Conservation (phyloP, 495 filamentous ascomycete species). For the Penicillium manginii region DNA sequence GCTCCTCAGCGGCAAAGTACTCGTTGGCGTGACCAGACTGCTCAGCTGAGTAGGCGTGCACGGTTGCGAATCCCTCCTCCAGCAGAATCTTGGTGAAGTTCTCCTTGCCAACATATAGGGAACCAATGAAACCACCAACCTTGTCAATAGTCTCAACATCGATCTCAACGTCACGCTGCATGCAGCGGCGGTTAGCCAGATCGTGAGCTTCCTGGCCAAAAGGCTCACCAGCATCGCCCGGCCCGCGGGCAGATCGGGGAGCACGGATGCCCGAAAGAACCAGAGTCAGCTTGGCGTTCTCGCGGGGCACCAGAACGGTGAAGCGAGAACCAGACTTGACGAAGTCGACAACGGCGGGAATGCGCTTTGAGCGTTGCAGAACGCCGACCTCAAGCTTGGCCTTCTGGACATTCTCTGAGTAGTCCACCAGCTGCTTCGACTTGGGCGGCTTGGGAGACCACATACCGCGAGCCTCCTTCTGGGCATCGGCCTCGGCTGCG, state of each 20-base stretch:
- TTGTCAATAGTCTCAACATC: constrained; percentile 95
- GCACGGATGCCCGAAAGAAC: constrained; percentile 93
- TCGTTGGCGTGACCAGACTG: constrained; percentile 88
- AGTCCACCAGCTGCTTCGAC: constrained; percentile 79
- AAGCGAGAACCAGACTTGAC: constrained; percentile 96
- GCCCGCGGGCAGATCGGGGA: constrained; percentile 82
- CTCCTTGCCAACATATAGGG: constrained; percentile 90
- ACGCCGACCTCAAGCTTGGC: constrained; percentile 90
- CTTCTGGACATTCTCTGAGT: constrained; percentile 90
- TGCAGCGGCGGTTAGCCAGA: constrained; percentile 80
- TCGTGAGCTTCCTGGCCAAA: constrained; percentile 95
- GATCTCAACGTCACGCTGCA: constrained; percentile 96
- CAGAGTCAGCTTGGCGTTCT: constrained; percentile 92
- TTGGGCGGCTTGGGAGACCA: constrained; percentile 86
- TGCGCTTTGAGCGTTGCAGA: constrained; percentile 84
- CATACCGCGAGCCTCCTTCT: constrained; percentile 88
- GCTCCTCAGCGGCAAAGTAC: constrained; percentile 83
- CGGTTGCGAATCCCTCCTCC: constrained; percentile 89
- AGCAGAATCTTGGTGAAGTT: constrained; percentile 93
- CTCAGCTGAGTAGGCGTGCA: constrained; percentile 94
- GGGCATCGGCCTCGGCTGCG: constrained; percentile 82
- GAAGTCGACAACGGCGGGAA: constrained; percentile 95
- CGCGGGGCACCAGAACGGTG: constrained; percentile 87
- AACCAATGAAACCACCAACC: constrained; percentile 95
- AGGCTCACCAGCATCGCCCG: constrained; percentile 83